These are phyloP conservation scores for Penicillium daleae DNA, from an alignment of 495 filamentous ascomycete genomes.

Conservation along the genomic window DNA sequence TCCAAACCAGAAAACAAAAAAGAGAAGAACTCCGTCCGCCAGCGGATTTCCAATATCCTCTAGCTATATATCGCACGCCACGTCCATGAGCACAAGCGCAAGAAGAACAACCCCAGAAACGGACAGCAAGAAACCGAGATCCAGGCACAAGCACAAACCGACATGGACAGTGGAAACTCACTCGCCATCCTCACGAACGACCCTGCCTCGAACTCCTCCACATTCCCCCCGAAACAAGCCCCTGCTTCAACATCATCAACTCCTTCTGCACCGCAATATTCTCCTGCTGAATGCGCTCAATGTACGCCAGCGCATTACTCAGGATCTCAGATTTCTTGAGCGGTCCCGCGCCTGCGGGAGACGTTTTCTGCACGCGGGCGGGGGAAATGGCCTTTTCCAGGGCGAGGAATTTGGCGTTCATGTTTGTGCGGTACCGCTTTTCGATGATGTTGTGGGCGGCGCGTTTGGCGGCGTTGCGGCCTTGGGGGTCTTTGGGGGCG, in stretches of 20 bases:
- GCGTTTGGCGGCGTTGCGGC: constrained; percentile 51
- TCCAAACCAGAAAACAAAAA: not conserved
- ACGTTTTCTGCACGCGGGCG: constrained; percentile 29
- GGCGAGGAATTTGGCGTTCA: constrained; percentile 55
- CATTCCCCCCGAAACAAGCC: constrained; percentile 36
- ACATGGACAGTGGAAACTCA: not conserved
- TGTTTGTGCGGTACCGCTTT: constrained; percentile 57
- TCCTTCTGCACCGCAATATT: constrained; percentile 47
- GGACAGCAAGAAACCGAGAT: not conserved
- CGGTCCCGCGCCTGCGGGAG: constrained; percentile 37
- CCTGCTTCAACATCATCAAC: constrained; percentile 40
- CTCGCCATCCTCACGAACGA: not conserved
- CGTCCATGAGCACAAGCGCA: constrained; percentile 22
- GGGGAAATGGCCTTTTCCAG: constrained; percentile 48
- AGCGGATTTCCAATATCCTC: constrained; percentile 3
- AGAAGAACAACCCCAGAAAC: not conserved
- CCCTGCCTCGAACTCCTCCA: constrained; percentile 33
- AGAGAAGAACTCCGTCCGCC: not conserved
- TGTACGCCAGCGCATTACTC: constrained; percentile 69
- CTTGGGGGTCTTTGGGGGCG: constrained; percentile 27
- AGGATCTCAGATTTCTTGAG: constrained; percentile 63
- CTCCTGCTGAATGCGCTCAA: constrained; percentile 57
- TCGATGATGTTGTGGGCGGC: constrained; percentile 59
- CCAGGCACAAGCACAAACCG: not conserved
- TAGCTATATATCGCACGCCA: constrained; percentile 25